phyloP scores from a whole-genome alignment of 495 filamentous ascomycete species.

The Lindgomyces ingoldianus region DNA sequence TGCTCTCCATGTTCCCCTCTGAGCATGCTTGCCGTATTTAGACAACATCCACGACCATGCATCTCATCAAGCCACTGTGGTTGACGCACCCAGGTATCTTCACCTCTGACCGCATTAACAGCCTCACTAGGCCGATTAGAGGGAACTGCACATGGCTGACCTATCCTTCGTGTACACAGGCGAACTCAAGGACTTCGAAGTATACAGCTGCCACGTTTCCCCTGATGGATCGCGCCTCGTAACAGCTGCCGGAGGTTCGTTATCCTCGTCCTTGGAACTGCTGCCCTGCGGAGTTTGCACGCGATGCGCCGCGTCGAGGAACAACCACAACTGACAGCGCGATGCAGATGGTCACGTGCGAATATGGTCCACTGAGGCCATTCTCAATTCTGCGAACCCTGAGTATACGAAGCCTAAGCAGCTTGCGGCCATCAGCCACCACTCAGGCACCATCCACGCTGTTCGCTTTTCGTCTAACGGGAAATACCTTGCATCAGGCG shows the following conservation, averaged over 20 bases:
- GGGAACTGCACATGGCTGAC: not conserved
- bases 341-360: slow-evolving; percentile 86
- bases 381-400: slow-evolving; percentile 72
- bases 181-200: slow-evolving; percentile 95
- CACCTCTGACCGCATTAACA: slow-evolving; percentile 14
- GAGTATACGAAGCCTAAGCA: slow-evolving; percentile 78
- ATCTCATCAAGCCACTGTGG: slow-evolving; percentile 91
- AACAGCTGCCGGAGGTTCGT: slow-evolving; percentile 86
- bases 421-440: slow-evolving; percentile 95
- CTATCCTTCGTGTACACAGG: slow-evolving; percentile 50
- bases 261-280: too few species aligned
- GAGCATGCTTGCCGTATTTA: slow-evolving; percentile 12
- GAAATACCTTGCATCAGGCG: slow-evolving; percentile 90
- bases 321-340: slow-evolving; percentile 29
- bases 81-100: slow-evolving; percentile 81
- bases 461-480: slow-evolving; percentile 94
- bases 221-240: slow-evolving; percentile 89
- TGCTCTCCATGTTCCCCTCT: not conserved
- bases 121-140: not conserved
- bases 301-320: slow-evolving; percentile 17
- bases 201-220: slow-evolving; percentile 95
- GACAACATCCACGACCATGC: slow-evolving; percentile 56
- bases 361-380: slow-evolving; percentile 94
- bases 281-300: slow-evolving; percentile 10
- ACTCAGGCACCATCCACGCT: slow-evolving; percentile 94